phyloP scores from a whole-genome alignment of 495 filamentous ascomycete species.

The Neohortaea acidophila region DNA sequence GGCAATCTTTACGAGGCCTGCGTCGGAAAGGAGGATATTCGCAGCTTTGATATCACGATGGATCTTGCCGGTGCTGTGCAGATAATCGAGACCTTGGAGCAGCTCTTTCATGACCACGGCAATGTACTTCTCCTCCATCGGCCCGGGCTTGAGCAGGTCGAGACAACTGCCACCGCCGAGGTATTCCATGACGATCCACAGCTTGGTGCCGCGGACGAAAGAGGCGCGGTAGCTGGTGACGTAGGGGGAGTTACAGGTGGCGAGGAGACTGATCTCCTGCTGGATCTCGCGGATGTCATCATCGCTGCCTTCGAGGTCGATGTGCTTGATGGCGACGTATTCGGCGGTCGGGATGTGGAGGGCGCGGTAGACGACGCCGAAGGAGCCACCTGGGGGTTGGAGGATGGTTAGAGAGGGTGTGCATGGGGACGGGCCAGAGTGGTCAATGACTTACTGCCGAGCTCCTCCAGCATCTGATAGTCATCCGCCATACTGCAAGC shows the following conservation, averaged over 20 bases:
- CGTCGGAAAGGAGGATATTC: constrained; percentile 43
- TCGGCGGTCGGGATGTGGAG: constrained; percentile 70
- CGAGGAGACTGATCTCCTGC: constrained; percentile 91
- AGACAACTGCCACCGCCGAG: constrained; percentile 86
- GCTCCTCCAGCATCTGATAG: constrained; percentile 83
- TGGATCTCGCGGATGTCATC: constrained; percentile 99
- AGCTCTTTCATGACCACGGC: constrained; percentile 85
- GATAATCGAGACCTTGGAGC: constrained; percentile 76
- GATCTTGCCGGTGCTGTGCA: constrained; percentile 88
- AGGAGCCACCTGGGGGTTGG: constrained; percentile 17
- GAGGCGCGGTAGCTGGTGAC: constrained; percentile 96
- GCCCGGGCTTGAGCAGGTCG: constrained; percentile 79
- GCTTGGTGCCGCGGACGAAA: constrained; percentile 81
- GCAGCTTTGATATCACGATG: constrained; percentile 80
- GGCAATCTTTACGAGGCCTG: constrained; percentile 88
- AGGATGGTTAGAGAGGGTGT: too few species aligned
- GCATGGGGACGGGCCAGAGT: not conserved
- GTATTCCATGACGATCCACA: constrained; percentile 98
- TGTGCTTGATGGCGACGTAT: constrained; percentile 86
- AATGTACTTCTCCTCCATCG: constrained; percentile 88
- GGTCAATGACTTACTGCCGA: constrained; percentile 68
- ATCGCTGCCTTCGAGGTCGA: constrained; percentile 95
- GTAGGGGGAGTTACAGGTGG: constrained; percentile 81
- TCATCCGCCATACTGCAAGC: constrained; percentile 46
- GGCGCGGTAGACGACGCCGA: constrained; percentile 18